Evolutionary conservation across 2,329 filamentous ascomycete species (phyloP).

Genomic region (Xylaria sp.): DNA sequence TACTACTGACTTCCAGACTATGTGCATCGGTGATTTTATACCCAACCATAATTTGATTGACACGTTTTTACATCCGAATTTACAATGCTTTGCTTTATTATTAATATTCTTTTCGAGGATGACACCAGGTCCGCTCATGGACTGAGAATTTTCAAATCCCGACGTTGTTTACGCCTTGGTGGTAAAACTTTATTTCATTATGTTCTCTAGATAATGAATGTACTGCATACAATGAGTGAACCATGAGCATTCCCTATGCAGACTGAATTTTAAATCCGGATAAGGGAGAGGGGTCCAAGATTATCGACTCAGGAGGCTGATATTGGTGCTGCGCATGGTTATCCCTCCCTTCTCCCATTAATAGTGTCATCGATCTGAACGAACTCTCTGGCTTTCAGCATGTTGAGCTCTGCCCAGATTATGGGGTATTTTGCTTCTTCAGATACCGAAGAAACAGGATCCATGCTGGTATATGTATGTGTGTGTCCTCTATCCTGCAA

Average conservation of each 20-base stretch:
- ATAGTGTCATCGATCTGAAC: background rate
- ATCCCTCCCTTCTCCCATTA: background rate
- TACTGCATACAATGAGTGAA: conserved; percentile 7
- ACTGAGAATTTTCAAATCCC: too few relatives aligned
- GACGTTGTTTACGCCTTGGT: background rate
- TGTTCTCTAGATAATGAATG: conserved; percentile 7
- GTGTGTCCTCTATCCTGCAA: background rate
- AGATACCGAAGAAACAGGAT: background rate
- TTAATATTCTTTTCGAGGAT: background rate
- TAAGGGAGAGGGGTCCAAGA: background rate
- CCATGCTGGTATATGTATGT: background rate
- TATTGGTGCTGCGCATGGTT: background rate
- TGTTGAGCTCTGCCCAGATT: conserved; percentile 1
- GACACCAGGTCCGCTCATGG: too few relatives aligned
- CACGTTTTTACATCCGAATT: too few relatives aligned
- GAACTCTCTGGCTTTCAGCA: background rate
- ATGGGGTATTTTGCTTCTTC: background rate
- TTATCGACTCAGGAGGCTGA: background rate
- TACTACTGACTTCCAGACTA: background rate
- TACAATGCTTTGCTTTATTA: background rate
- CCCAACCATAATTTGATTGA: background rate
- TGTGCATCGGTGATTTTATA: background rate
- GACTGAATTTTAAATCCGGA: conserved; percentile 1
- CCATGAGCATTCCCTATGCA: background rate
- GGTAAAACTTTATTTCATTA: background rate